Evolutionary conservation across 441 rosid species (phyloP), one percentile per base, ranked within the genome.

Genomic region (Pelargonium citronellum): DNA sequence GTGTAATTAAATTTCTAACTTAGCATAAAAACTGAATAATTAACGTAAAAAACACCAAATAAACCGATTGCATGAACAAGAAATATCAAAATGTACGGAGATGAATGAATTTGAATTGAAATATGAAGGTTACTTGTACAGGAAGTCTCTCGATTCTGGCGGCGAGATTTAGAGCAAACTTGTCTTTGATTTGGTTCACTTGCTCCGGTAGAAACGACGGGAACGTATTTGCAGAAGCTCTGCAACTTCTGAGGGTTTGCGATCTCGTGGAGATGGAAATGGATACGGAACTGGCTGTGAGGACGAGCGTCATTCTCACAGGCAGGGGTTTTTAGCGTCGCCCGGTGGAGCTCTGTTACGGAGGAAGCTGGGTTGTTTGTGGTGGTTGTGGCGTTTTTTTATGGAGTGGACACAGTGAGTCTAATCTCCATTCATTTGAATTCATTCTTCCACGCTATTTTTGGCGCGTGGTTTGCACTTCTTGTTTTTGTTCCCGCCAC

Each of bases 131-230:
- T 78, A 90, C 98, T 87, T 87, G 85, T 5, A 90, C 98, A 13
- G 95, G 95, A 5, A 92, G 68, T 66, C 93, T 86, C 66, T 74
- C 79, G 1, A 90, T 89, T 70, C 89, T 90, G 72, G 53, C 76
- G 49, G 93, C 92, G 73, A 92, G 74, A 73, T 84, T 83, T 76
- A 89, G 86, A 15, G 92, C 93, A 69, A 83, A 89, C 20, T 91
- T 87, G 67, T 92, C 96, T 80, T 74, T 90, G 80, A 92, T 89
- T 64, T 85, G 83, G 75, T 87, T 78, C 37, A 89, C 84, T 78
- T 89, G 87, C 72, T 82, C 86, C 0, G 96, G 96, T 62, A 90
- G 87, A 79, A 92, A 90, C 3, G 83, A 73, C 37, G 97, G 97
- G 71, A 90, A 90, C 76, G 27, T 17, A 57, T 10, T 57, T 57